phyloP scores from a whole-genome alignment of 2,329 filamentous ascomycete genomes.

The Aspergillus versicolor region DNA sequence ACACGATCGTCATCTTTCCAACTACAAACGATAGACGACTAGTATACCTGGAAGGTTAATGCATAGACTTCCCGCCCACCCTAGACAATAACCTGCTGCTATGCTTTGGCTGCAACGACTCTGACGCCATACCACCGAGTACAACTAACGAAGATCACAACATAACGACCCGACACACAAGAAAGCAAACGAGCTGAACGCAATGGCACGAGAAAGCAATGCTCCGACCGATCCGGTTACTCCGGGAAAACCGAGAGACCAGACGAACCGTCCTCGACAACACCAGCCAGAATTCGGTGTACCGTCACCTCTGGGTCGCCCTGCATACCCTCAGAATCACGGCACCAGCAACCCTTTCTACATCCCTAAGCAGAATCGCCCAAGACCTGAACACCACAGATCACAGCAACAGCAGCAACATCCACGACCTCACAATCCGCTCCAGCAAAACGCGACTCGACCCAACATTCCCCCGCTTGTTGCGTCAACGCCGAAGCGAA shows the following conservation, averaged over 20 bases:
- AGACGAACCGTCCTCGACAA: conserved; percentile 29
- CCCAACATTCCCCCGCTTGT: conserved; percentile 18
- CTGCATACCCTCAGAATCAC: conserved; percentile 37
- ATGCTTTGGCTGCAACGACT: not conserved
- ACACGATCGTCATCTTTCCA: not conserved
- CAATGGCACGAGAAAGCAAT: conserved; percentile 12
- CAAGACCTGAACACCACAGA: conserved; percentile 53
- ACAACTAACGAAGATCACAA: not conserved
- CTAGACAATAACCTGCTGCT: not conserved
- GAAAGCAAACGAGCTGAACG: not conserved
- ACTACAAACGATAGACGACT: not conserved
- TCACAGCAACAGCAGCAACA: conserved; percentile 18
- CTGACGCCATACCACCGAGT: not conserved
- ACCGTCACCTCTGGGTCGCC: conserved; percentile 53
- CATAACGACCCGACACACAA: not conserved
- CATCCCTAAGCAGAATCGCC: conserved; percentile 49
- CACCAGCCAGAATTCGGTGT: conserved; percentile 58
- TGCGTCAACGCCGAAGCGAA: conserved; percentile 24
- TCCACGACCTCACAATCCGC: conserved; percentile 19
- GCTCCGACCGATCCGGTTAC: conserved; percentile 2
- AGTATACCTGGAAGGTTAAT: not conserved
- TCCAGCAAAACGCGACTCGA: conserved; percentile 19
- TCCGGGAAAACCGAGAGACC: conserved; percentile 7
- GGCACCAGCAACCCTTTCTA: conserved; percentile 51
- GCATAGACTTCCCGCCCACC: not conserved